Evolutionary conservation across 352 stramenopile genomes (phyloP).

Genomic region (Globisporangium ultimum): DNA sequence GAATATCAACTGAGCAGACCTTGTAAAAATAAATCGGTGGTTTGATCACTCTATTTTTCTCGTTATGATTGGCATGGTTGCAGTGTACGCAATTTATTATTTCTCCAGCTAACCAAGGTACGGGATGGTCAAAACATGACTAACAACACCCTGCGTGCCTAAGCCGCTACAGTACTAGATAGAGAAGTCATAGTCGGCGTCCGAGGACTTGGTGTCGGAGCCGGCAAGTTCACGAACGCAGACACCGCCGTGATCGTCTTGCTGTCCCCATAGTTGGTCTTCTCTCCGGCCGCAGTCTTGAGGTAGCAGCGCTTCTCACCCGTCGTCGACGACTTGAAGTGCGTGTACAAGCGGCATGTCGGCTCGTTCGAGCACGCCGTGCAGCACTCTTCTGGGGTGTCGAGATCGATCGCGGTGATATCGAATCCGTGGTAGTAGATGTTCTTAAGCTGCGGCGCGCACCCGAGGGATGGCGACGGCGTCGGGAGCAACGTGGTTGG

Average conservation of each 20-base stretch:
- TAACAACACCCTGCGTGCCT: slow-evolving; percentile 5
- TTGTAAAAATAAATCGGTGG: too few relatives aligned
- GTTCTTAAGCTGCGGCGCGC: slow-evolving; percentile 7
- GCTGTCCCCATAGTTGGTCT: slow-evolving; percentile 15
- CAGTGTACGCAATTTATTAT: too few relatives aligned
- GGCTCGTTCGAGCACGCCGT: slow-evolving; percentile 3
- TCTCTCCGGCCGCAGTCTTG: slow-evolving; percentile 6
- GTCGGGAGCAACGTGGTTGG: not conserved
- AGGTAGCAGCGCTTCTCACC: slow-evolving; percentile 6
- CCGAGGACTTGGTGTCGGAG: not conserved
- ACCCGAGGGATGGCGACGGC: not conserved
- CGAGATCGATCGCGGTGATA: slow-evolving; percentile 4
- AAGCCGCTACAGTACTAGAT: slow-evolving; percentile 26
- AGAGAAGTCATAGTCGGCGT: too few relatives aligned
- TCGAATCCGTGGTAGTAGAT: slow-evolving; percentile 13
- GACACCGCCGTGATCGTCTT: slow-evolving; percentile 4
- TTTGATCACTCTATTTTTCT: too few relatives aligned
- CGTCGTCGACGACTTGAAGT: slow-evolving; percentile 12
- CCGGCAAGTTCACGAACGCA: slow-evolving; percentile 4
- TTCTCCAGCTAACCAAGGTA: slow-evolving; percentile 27
- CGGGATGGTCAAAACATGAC: slow-evolving; percentile 13
- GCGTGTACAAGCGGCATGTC: slow-evolving; percentile 6
- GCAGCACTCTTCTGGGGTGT: slow-evolving; percentile 9
- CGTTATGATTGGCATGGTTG: too few relatives aligned
- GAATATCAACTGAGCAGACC: too few relatives aligned